phyloP scores from a whole-genome alignment of 345 rosid species.

The Hevea brasiliensis region DNA sequence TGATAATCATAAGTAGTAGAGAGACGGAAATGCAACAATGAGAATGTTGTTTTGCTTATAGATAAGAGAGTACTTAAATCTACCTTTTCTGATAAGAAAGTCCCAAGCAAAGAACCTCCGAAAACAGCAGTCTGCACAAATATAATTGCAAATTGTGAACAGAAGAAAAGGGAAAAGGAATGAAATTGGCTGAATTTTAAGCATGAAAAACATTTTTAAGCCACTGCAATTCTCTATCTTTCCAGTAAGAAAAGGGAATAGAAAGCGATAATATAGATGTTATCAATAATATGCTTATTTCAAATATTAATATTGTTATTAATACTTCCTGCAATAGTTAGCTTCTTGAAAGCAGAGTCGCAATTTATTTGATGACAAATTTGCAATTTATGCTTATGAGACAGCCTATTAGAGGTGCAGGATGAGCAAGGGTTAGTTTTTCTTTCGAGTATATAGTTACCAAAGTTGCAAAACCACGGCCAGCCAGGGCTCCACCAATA shows the following conservation, averaged over 20 bases:
- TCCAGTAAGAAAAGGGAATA: too few species aligned
- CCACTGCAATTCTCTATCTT: conserved; percentile 34
- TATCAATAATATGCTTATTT: neutral
- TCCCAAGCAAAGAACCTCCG: conserved; percentile 91
- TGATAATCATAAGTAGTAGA: neutral
- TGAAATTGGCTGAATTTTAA: neutral
- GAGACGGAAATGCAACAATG: neutral
- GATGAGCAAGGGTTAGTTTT: neutral
- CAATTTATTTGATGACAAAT: neutral
- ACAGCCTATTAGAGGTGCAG: neutral
- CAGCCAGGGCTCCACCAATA: conserved; percentile 82
- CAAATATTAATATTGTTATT: neutral
- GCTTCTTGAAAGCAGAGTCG: neutral
- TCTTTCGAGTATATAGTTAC: conserved; percentile 37
- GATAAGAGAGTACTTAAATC: neutral
- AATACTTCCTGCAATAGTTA: neutral
- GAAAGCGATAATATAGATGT: too few species aligned
- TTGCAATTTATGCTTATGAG: neutral
- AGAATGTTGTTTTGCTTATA: neutral
- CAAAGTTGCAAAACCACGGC: conserved; percentile 85
- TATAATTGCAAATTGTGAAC: neutral
- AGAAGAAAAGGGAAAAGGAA: neutral
- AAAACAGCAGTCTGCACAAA: conserved; percentile 73
- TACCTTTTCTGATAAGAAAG: conserved; percentile 97
- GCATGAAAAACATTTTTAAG: neutral